phyloP scores from a whole-genome alignment of 2,329 filamentous ascomycete genomes.

The Diaporthe eres region DNA sequence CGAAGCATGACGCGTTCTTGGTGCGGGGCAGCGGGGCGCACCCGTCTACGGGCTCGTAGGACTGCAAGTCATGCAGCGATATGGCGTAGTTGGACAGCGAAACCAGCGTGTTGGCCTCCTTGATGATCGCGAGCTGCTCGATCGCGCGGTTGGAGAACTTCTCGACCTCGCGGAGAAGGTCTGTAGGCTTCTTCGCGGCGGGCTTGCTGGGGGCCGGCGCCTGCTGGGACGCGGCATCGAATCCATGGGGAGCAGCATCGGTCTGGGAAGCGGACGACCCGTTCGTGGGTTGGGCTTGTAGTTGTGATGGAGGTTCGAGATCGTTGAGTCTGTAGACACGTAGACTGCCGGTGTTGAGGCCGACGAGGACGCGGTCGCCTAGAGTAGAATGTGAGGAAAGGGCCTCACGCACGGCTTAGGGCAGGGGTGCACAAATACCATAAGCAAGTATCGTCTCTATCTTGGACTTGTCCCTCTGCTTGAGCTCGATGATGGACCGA shows the following conservation, averaged over 20 bases:
- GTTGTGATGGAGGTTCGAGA: slow-evolving; percentile 51
- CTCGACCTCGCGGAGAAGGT: slow-evolving; percentile 91
- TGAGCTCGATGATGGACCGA: slow-evolving; percentile 96
- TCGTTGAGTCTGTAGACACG: slow-evolving; percentile 95
- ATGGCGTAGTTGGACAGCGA: slow-evolving; percentile 92
- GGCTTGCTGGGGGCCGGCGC: slow-evolving; percentile 48
- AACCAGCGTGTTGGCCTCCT: slow-evolving; percentile 92
- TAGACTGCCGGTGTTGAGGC: slow-evolving; percentile 88
- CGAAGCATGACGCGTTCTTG: slow-evolving; percentile 90
- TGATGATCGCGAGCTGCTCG: slow-evolving; percentile 95
- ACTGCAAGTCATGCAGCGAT: slow-evolving; percentile 89
- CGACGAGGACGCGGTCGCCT: slow-evolving; percentile 93
- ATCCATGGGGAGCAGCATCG: slow-evolving; percentile 35
- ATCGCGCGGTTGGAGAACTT: slow-evolving; percentile 92
- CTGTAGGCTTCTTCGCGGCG: slow-evolving; percentile 72
- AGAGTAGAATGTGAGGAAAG: slow-evolving; percentile 22
- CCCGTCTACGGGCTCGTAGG: slow-evolving; percentile 78
- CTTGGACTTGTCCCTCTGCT: slow-evolving; percentile 93
- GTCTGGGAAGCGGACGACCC: slow-evolving; percentile 46
- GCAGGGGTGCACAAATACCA: slow-evolving; percentile 66
- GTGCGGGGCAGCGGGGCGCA: slow-evolving; percentile 76
- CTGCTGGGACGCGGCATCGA: slow-evolving; percentile 44
- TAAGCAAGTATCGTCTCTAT: slow-evolving; percentile 96
- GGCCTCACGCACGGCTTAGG: too few species aligned
- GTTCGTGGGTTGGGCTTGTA: slow-evolving; percentile 56